Base-by-base conservation (phyloP, 306 rosid species). In the Canavalia ensiformis region DNA sequence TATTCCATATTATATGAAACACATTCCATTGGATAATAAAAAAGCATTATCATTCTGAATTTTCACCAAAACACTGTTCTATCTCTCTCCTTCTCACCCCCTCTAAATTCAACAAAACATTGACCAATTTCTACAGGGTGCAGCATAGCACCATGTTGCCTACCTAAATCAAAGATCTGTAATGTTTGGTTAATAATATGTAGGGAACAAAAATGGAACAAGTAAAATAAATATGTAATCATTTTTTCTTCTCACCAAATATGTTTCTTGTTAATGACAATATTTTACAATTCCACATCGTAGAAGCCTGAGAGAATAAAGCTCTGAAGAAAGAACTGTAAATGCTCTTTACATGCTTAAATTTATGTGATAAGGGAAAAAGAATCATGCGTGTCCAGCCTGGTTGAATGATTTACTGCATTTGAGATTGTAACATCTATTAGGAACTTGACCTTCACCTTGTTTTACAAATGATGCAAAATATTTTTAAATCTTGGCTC, bases 361-460 rank as follows among this genome's bases (percentile, higher is more conserved):
- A 46, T 64, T 63, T 69, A 70, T 83, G 73, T 30, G 68, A 30
- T 56, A 72, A 59, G 65, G 68, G 63, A 58, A 80, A 75, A 80
- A 76, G 75, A 72, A 73, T 80, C 1, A 75, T 63, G 10, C 34
- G 31, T 71, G 37, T 67, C 72, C 76, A 54, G 44, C 51, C 8
- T 67, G 68, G 49, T 39, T 62, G 73, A 74, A 59, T 63, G 33
- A 63, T 81, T 78, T 57, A 54, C 75, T 72, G 73, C 60, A 82
- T 50, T 64, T 50, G 18, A 41, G 56, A 70, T 70, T 41, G 77
- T 45, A 71, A 39, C 71, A 65, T 58, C 47, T 65, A 42, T 12
- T 47, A 46, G 76, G 44, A 79, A 86, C 81, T 75, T 57, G 44
- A 58, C 10, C 77, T 70, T 81, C 84, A 29, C 76, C 67, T 63